Evolutionary conservation across 768 basidiomycete species (phyloP), one percentile per base, ranked within the genome.

Genomic region (Boletus pseudopeckii): DNA sequence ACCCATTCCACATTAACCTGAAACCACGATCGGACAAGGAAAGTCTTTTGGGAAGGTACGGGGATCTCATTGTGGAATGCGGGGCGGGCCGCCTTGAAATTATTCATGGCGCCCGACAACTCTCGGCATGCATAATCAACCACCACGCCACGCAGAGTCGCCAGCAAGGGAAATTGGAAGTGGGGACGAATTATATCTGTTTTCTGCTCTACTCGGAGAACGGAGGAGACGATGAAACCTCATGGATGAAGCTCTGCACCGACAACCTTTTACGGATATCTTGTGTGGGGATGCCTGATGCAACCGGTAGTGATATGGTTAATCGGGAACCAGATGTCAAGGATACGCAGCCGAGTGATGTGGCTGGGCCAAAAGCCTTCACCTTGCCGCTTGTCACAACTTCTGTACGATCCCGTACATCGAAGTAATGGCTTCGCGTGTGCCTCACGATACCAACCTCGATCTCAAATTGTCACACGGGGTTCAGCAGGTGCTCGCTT

Each of bases 101-200:
- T 3, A 41, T 54, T 45, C 43, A 15, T 1, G 10, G 9, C 5
- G 54, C 54, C 24, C 37, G 20, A 18, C 52, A 24, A 28, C 38
- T 55, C 32, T 45, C 54, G 1, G 54, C 15, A n/a, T 55, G 52
- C 26, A 46, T 55, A 4, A 54, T 54, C 44, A 55, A 55, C 38
- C 44, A 55, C 20, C 39, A 54, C 15, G 52, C 20, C 14, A 24
- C 24, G 13, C 18, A 5, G 22, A 28, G 18, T 36, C 50, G 28
- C 7, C 22, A 28, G 1, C 24, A 55, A 46, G 54, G 54, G 33
- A 55, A 18, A 20, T 22, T 55, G 26, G 14, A 36, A 6, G 43
- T 41, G 1, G 53, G 45, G 17, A 15, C 15, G 39, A 44, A 55
- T 2, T 46, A 55, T 24, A 55, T 55, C 22, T 55, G 45, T 18